phyloP scores from a whole-genome alignment of 352 stramenopile genomes.

The Phytophthora tentaculata region DNA sequence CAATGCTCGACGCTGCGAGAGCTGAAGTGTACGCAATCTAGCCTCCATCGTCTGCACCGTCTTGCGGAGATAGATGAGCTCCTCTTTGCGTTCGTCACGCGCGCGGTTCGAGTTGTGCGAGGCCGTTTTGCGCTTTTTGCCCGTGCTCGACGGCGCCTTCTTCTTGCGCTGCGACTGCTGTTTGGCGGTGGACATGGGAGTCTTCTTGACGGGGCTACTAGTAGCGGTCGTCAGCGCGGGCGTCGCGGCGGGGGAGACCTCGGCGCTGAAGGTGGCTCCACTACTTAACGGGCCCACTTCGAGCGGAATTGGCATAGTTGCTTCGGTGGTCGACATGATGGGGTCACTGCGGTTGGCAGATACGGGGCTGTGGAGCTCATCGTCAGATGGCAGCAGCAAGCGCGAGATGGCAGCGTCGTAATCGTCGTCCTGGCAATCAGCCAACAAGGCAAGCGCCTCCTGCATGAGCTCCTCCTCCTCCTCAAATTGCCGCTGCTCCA shows the following conservation, averaged over 20 bases:
- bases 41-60: conserved; percentile 61
- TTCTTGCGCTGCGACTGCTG: conserved; percentile 28
- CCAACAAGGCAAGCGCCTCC: conserved; percentile 48
- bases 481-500: conserved; percentile 40
- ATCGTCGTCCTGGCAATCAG: conserved; percentile 39
- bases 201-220: conserved; percentile 31
- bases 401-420: conserved; percentile 45
- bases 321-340: conserved; percentile 20
- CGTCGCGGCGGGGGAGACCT: conserved; percentile 22
- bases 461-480: conserved; percentile 50
- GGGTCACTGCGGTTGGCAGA: conserved; percentile 19
- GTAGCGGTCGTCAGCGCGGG: conserved; percentile 18
- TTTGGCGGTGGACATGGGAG: conserved; percentile 19
- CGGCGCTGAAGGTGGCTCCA: conserved; percentile 1
- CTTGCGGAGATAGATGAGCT: conserved; percentile 72
- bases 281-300: not conserved
- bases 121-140: conserved; percentile 54
- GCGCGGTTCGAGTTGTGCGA: conserved; percentile 64
- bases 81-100: conserved; percentile 66
- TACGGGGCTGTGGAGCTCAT: conserved; percentile 34
- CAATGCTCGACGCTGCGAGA: conserved; percentile 39
- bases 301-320: not conserved
- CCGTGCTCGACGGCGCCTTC: conserved; percentile 22
- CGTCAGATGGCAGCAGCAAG: conserved; percentile 40
- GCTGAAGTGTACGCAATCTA: conserved; percentile 41